Percentiles rank a stretch among this genome's conserved stretches.
phyloP scores from a whole-genome alignment of 1,139 yeast species.

The Kodamaea sp. region DNA sequence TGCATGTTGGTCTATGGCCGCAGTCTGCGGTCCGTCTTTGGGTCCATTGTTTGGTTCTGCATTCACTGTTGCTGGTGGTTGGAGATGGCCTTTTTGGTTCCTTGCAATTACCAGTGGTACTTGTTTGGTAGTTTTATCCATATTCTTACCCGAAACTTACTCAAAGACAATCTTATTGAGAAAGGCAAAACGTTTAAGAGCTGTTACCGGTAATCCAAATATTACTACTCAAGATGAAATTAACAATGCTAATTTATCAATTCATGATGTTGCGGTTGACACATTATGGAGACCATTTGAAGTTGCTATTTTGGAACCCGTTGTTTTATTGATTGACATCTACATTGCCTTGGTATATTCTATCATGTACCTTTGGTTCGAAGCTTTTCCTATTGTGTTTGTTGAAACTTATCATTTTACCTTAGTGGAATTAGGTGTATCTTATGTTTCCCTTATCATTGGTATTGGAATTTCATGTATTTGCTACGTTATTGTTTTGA shows the following conservation, averaged over 20 bases:
- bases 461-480: constrained; percentile 36
- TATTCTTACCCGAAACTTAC: constrained; percentile 34
- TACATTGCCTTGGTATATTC: constrained; percentile 55
- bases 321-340: constrained; percentile 42
- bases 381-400: constrained; percentile 58
- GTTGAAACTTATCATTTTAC: constrained; percentile 43
- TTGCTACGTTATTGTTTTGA: constrained; percentile 22
- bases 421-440: constrained; percentile 45
- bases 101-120: constrained; percentile 30
- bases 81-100: constrained; percentile 43
- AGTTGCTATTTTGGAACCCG: constrained; percentile 41
- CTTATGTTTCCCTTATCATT: constrained; percentile 42
- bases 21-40: constrained; percentile 33
- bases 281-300: constrained; percentile 49
- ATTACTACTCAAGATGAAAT: constrained; percentile 29
- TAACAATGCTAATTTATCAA: constrained; percentile 19
- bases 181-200: constrained; percentile 34
- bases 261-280: constrained; percentile 27
- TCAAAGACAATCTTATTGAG: constrained; percentile 30
- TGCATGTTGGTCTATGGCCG: constrained; percentile 33
- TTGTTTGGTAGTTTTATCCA: constrained; percentile 21
- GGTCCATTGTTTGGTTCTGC: constrained; percentile 38
- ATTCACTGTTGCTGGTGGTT: constrained; percentile 24
- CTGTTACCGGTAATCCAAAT: constrained; percentile 28
- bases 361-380: constrained; percentile 54